Base-by-base conservation (phyloP, 2,329 filamentous ascomycete genomes). In the Zalaria sp. region DNA sequence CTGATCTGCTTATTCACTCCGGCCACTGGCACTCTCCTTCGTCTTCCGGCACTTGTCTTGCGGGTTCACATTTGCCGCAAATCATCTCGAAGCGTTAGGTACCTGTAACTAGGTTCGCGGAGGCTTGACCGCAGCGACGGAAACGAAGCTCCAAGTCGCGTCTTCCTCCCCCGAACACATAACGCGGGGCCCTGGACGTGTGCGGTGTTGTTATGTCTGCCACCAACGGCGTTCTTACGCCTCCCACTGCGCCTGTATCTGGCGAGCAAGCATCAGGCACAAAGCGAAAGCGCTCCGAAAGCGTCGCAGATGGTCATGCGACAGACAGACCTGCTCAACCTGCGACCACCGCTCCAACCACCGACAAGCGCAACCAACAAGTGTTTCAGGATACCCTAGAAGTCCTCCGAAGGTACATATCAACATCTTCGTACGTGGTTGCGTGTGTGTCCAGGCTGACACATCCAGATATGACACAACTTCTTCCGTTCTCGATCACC, bases 251-350 rank as follows among this genome's bases (percentile, higher is more conserved):
- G 4, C 7, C 31, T 32, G 25, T 27, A 4, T 26, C 32, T 29
- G 39, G 40, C 9, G 35, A 41, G 25, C 37, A 38, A 18, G 35
- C 43, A 27, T 44, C 46, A 32, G 43, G 47, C 40, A 54, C 58
- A 45, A 70, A 70, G 52, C 64, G 67, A 37, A 70, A 69, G 56
- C 65, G 65, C 44, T 60, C 59, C 34, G 55, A 58, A 31, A 58
- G 56, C 38, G 50, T 52, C 36, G 41, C 48, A 37, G 46, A 53
- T 31, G 51, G 47, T 54, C 58, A 44, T 55, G 54, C 54, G 53
- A 53, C 49, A 52, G n/a, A 40, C 31, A 6, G 27, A 34, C 32
- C 46, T 39, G 41, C 51, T 43, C 52, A 48, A 45, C 41, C 46
- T 39, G 46, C 42, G 49, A 43, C 29, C 29, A 32, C 29, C 7